Conservation (phyloP, 2,329 filamentous ascomycete species). For the Fusarium sp. region DNA sequence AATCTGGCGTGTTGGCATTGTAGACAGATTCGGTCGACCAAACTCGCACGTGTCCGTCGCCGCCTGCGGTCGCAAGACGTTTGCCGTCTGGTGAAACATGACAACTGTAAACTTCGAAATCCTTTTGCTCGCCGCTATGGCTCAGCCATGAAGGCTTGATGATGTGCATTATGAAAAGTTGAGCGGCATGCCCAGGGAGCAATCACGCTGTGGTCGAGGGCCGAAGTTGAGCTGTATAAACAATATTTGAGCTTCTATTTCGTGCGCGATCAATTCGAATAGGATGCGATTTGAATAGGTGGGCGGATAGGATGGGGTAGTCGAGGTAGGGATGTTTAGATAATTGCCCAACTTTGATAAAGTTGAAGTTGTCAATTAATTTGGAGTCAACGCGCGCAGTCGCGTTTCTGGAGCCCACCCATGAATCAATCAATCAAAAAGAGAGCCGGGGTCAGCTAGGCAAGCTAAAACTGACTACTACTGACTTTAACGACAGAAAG, state of each 20-base stretch:
- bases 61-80: conserved; percentile 91
- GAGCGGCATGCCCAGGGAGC: conserved; percentile 39
- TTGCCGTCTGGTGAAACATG: conserved; percentile 95
- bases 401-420: conserved; percentile 36
- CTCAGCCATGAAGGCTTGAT: conserved; percentile 97
- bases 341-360: conserved; percentile 17
- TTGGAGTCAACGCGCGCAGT: conserved; percentile 38
- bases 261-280: conserved; percentile 1
- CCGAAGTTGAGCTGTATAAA: background rate
- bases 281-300: conserved; percentile 3
- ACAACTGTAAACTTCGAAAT: conserved; percentile 98
- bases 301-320: background rate
- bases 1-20: conserved; percentile 77
- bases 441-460: conserved; percentile 29
- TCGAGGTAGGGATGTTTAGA: background rate
- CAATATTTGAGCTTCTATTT: background rate
- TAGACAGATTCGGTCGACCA: conserved; percentile 97
- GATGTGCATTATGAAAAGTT: conserved; percentile 72
- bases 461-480: background rate
- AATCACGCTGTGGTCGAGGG: conserved; percentile 17
- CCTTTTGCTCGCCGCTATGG: conserved; percentile 96
- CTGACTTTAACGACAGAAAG: background rate
- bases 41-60: conserved; percentile 96
- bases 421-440: conserved; percentile 4
- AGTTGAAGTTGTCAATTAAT: conserved; percentile 25